Percentiles rank a stretch among this genome's conserved stretches.
phyloP scores from a whole-genome alignment of 2,329 filamentous ascomycete genomes.

The Boeremia exigua region DNA sequence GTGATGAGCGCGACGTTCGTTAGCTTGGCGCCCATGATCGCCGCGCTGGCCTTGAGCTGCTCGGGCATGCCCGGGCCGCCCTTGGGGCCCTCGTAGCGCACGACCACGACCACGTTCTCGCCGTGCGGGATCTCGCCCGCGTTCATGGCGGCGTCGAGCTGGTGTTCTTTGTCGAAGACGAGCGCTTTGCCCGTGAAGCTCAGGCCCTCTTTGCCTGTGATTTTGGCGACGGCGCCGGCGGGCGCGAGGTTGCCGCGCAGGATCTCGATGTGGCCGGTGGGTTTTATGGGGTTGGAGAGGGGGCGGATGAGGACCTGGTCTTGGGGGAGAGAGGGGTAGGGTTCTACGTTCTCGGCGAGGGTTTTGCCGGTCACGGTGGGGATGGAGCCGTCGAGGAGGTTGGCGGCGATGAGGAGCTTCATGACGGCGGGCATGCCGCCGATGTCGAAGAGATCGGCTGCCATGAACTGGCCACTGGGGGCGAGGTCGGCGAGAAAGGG shows the following conservation, averaged over 20 bases:
- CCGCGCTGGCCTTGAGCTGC: conserved; percentile 84
- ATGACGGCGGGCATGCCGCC: conserved; percentile 86
- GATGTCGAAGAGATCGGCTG: conserved; percentile 86
- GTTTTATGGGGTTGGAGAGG: conserved; percentile 82
- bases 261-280: conserved; percentile 86
- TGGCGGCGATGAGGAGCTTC: conserved; percentile 79
- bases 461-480: conserved; percentile 82
- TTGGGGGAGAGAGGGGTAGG: conserved; percentile 77
- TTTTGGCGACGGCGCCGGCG: conserved; percentile 90
- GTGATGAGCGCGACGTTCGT: conserved; percentile 90
- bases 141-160: conserved; percentile 77
- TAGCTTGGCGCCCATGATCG: conserved; percentile 90
- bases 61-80: conserved; percentile 97
- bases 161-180: conserved; percentile 85
- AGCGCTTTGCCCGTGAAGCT: conserved; percentile 79
- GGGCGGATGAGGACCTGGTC: conserved; percentile 84
- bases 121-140: conserved; percentile 71
- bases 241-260: conserved; percentile 87
- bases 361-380: conserved; percentile 85
- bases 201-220: conserved; percentile 92
- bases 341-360: conserved; percentile 78
- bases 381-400: conserved; percentile 77
- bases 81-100: conserved; percentile 92
- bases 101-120: conserved; percentile 86
- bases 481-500: conserved; percentile 87